Evolutionary conservation across 495 filamentous ascomycete species (phyloP), one percentile per base, ranked within the genome.

Genomic region (Penicillium manginii): DNA sequence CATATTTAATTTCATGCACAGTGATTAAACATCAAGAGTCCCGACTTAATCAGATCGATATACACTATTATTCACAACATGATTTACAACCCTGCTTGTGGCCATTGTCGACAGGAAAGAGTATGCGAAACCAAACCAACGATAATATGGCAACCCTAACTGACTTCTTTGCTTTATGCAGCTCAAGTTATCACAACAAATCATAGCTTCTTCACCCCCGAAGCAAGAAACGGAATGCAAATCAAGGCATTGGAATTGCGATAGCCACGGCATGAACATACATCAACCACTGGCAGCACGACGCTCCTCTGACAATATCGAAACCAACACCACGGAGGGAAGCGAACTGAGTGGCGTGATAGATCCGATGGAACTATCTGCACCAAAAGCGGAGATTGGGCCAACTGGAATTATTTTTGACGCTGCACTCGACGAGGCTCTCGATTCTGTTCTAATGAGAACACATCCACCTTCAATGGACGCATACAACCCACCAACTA

Each of bases 81-180:
- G 55, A 58, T 52, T 17, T 46, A 39, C 29, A 58, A 58, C 26
- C 40, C 18, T 12, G 48, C 49, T 23, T 52, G 55, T 17, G 29
- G 15, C 22, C 48, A 58, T 18, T 47, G 49, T 26, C 48, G 39
- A 14, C 48, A 52, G 29, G 45, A 35, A 31, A 40, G 15, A 26
- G 45, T 47, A 47, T 47, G 45, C 18, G 2, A 7, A 47, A 26
- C 9, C 21, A 26, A 11, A 15, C 45, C 11, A 47, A 22, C 22
- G 21, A 19, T 10, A 22, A 43, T 2, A n/a, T 19, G 12, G 35
- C 15, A 2, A 10, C n/a, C 40, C 39, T 17, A 17, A 17, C 40
- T 19, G 10, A 43, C 17, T 43, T 29, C 26, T 29, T 29, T 29
- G 26, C 9, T 5, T 1, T 29, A 29, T 8, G 6, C 9, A 29